Conservation (phyloP, 805 yeast genomes). For the Saturnispora saitoi region DNA sequence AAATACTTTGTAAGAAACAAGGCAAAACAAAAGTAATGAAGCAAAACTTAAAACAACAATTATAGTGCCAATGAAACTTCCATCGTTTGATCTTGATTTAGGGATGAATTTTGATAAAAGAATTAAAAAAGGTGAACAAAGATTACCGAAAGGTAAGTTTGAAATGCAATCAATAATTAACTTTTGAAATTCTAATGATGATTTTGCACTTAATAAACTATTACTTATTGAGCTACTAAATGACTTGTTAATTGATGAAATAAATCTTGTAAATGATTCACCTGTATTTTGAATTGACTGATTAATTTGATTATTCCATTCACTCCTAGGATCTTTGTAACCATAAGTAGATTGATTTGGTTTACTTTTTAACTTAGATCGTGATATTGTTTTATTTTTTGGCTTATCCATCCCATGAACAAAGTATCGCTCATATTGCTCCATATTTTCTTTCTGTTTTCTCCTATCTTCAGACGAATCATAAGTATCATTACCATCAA, state of each 20-base stretch:
- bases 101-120: conserved; percentile 8
- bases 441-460: conserved; percentile 5
- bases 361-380: not conserved
- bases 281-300: not conserved
- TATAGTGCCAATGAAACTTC: conserved; percentile 8
- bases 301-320: not conserved
- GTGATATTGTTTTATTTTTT: not conserved
- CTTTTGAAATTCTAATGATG: conserved; percentile 9
- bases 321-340: not conserved
- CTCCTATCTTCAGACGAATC: not conserved
- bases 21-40: not conserved
- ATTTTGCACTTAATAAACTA: conserved; percentile 3
- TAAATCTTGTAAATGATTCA: not conserved
- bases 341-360: not conserved
- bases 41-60: conserved; percentile 2
- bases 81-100: not conserved
- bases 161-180: conserved; percentile 1
- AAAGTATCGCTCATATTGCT: conserved; percentile 11
- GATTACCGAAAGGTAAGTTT: conserved; percentile 6
- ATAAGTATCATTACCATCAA: not conserved
- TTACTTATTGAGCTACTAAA: not conserved
- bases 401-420: conserved; percentile 11
- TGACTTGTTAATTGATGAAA: not conserved
- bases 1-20: not conserved
- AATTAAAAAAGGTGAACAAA: conserved; percentile 5